Percentiles rank a stretch among this genome's conserved stretches.
Conservation (phyloP, 1,284 basidiomycete genomes). For the Marasmius fiardii region DNA sequence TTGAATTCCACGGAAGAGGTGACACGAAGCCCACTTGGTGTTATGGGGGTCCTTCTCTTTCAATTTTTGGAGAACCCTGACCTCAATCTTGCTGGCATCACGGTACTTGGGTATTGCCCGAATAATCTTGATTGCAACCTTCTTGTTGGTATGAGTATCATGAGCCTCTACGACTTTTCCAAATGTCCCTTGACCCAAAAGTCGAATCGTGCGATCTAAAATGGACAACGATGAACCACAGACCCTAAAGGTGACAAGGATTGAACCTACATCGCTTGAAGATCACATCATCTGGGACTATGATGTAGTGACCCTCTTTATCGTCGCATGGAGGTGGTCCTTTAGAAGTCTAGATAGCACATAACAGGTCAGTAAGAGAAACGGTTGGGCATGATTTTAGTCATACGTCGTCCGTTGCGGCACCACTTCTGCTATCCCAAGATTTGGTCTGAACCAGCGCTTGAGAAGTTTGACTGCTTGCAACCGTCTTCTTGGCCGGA, state of each 20-base stretch:
- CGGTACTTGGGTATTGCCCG: slow-evolving; percentile 95
- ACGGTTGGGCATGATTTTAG: slow-evolving; percentile 14
- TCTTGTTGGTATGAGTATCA: slow-evolving; percentile 73
- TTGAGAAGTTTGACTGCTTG: slow-evolving; percentile 44
- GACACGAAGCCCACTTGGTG: slow-evolving; percentile 64
- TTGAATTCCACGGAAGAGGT: slow-evolving; percentile 16
- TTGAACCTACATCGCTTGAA: slow-evolving; percentile 69
- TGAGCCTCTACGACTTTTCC: slow-evolving; percentile 97
- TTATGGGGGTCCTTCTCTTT: slow-evolving; percentile 90
- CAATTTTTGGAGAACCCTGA: slow-evolving; percentile 90
- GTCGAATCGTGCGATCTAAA: slow-evolving; percentile 83
- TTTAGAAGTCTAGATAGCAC: slow-evolving; percentile 49
- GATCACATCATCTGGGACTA: slow-evolving; percentile 87
- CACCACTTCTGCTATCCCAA: slow-evolving; percentile 60
- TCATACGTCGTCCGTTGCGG: slow-evolving; percentile 60
- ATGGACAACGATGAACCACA: slow-evolving; percentile 20
- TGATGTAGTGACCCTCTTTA: slow-evolving; percentile 94
- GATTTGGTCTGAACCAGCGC: slow-evolving; percentile 49
- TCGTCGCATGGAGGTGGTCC: slow-evolving; percentile 78
- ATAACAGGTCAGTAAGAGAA: slow-evolving; percentile 22
- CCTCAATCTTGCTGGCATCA: slow-evolving; percentile 98
- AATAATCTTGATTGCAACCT: slow-evolving; percentile 99
- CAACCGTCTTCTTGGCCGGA: slow-evolving; percentile 54
- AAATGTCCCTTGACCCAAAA: slow-evolving; percentile 97
- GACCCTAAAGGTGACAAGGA: slow-evolving; percentile 8